Evolutionary conservation across 2,329 filamentous ascomycete species (phyloP).

Genomic region (Ceratocystis eucalypticola): DNA sequence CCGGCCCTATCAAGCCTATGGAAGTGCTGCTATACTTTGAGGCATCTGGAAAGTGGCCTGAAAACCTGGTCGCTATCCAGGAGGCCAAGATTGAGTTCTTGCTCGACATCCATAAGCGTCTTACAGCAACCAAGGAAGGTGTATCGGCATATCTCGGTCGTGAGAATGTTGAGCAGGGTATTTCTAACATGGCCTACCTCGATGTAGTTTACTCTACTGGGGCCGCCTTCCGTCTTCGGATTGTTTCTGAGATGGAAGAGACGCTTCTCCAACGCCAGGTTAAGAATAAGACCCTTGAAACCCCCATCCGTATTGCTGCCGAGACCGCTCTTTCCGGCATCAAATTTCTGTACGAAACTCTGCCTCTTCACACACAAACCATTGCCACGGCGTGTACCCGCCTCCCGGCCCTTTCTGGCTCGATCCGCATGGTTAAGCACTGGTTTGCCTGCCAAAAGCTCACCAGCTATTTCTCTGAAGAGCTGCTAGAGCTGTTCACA

Average conservation of each 20-base stretch:
- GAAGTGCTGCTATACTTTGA: slow-evolving; percentile 84
- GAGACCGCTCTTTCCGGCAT: slow-evolving; percentile 56
- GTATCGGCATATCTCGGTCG: slow-evolving; percentile 61
- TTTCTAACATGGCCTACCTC: slow-evolving; percentile 67
- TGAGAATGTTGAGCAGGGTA: slow-evolving; percentile 56
- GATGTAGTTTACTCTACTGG: slow-evolving; percentile 64
- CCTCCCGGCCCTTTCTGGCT: slow-evolving; percentile 63
- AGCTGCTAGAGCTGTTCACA: slow-evolving; percentile 73
- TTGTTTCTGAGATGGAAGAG: slow-evolving; percentile 80
- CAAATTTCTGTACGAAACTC: slow-evolving; percentile 56
- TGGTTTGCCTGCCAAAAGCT: slow-evolving; percentile 85
- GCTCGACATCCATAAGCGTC: slow-evolving; percentile 56
- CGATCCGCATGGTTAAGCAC: slow-evolving; percentile 71
- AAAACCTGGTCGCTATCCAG: slow-evolving; percentile 81
- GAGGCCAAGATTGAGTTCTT: slow-evolving; percentile 87
- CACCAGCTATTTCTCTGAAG: slow-evolving; percentile 57
- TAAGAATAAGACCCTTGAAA: slow-evolving; percentile 57
- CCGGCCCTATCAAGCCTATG: slow-evolving; percentile 36
- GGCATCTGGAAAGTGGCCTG: slow-evolving; percentile 84
- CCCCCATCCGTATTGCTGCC: slow-evolving; percentile 52
- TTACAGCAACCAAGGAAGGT: slow-evolving; percentile 47
- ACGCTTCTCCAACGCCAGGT: slow-evolving; percentile 64
- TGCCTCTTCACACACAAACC: slow-evolving; percentile 69
- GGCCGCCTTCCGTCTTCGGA: slow-evolving; percentile 67
- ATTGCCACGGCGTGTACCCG: slow-evolving; percentile 69